Conservation (phyloP, 257 asterid species). For the Solanum raphanifolium region DNA sequence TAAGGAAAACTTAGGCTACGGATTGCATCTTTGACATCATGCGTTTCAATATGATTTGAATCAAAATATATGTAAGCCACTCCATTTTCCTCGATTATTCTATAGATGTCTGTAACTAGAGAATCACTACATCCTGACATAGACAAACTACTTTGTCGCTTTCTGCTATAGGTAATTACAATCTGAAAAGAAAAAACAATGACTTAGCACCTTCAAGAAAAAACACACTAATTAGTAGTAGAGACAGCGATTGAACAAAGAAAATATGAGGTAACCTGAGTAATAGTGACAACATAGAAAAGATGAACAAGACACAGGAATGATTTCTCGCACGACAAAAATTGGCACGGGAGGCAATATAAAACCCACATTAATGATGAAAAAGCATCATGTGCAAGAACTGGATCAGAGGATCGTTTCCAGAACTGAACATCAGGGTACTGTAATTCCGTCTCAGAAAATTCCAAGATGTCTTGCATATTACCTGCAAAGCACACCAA, state of each 20-base stretch:
- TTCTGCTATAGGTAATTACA: slow-evolving; percentile 32
- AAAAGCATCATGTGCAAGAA: slow-evolving; percentile 76
- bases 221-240: neutral
- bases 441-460: slow-evolving; percentile 31
- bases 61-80: slow-evolving; percentile 45
- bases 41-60: slow-evolving; percentile 34
- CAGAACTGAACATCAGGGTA: slow-evolving; percentile 71
- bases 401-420: slow-evolving; percentile 67
- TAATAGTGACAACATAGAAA: slow-evolving; percentile 38
- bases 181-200: slow-evolving; percentile 37
- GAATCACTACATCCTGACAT: slow-evolving; percentile 35
- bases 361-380: slow-evolving; percentile 90
- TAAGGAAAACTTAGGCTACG: slow-evolving; percentile 74
- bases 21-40: slow-evolving; percentile 46
- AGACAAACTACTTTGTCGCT: slow-evolving; percentile 13
- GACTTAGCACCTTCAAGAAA: neutral
- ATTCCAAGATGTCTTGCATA: slow-evolving; percentile 57
- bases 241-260: neutral
- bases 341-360: slow-evolving; percentile 84
- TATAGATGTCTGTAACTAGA: slow-evolving; percentile 55
- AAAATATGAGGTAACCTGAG: slow-evolving; percentile 17
- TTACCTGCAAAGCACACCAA: slow-evolving; percentile 40
- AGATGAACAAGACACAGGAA: slow-evolving; percentile 68
- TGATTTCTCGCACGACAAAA: slow-evolving; percentile 67
- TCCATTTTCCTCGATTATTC: slow-evolving; percentile 31